These are phyloP conservation scores for Coffea eugenioides DNA, from an alignment of 257 asterid genomes.

Conservation along the genomic window DNA sequence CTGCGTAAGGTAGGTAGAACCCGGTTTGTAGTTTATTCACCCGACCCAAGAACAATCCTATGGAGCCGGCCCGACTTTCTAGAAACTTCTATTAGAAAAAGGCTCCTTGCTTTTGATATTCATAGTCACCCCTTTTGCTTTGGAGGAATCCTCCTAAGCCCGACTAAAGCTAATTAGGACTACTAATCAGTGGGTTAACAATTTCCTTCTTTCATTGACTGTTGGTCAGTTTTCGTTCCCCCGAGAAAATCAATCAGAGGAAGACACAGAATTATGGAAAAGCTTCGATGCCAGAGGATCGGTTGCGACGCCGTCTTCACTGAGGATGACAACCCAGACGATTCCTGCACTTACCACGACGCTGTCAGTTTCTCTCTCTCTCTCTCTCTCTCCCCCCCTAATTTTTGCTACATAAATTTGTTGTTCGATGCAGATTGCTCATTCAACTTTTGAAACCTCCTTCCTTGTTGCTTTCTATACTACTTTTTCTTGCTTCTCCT, in stretches of 20 bases:
- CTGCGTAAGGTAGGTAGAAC: no score
- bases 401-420: background rate
- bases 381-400: background rate
- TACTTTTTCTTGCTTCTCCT: background rate
- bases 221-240: background rate
- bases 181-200: no score
- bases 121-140: background rate
- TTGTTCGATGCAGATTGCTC: background rate
- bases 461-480: background rate
- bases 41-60: no score
- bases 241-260: background rate
- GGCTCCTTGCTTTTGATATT: no score
- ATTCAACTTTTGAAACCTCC: background rate
- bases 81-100: no score
- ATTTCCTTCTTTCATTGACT: background rate
- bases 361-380: slow-evolving; percentile 43
- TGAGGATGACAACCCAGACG: slow-evolving; percentile 65
- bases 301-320: slow-evolving; percentile 74
- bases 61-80: no score
- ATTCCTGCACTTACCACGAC: slow-evolving; percentile 66
- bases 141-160: background rate
- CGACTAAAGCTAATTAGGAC: background rate
- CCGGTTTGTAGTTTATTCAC: no score
- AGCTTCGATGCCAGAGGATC: slow-evolving; percentile 81
- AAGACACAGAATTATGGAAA: slow-evolving; percentile 45